Evolutionary conservation across 1,284 basidiomycete genomes (phyloP).

Genomic region (Rhizoctonia solani): DNA sequence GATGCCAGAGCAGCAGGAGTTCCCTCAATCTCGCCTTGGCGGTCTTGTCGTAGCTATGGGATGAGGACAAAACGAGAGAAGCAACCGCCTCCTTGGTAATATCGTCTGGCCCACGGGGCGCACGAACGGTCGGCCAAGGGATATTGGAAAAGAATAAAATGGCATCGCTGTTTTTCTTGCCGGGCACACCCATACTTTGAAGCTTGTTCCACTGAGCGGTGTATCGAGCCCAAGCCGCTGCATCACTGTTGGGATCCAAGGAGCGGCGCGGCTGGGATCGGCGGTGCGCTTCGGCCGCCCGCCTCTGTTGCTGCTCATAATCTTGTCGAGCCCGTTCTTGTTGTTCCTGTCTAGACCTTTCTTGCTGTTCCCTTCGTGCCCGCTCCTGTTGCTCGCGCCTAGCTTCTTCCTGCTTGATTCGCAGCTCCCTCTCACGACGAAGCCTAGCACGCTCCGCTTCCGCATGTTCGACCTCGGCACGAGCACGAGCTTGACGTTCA

Average conservation of each 20-base stretch:
- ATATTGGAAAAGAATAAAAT: constrained; percentile 19
- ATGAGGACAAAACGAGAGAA: not conserved
- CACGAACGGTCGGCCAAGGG: constrained; percentile 27
- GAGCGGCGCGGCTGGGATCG: not conserved
- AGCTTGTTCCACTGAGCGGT: constrained; percentile 15
- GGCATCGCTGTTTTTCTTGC: not conserved
- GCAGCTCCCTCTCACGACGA: constrained; percentile 22
- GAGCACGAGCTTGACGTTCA: constrained; percentile 18
- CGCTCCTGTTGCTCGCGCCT: constrained; percentile 13
- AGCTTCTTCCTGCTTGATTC: constrained; percentile 16
- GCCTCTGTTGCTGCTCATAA: constrained; percentile 16
- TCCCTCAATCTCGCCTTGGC: constrained; percentile 20
- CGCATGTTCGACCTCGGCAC: constrained; percentile 21
- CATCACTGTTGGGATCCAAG: not conserved
- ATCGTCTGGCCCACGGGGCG: constrained; percentile 1
- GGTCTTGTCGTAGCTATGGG: constrained; percentile 4
- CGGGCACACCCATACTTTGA: constrained; percentile 4
- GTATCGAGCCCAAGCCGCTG: constrained; percentile 24
- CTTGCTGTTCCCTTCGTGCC: constrained; percentile 9
- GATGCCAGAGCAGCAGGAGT: constrained; percentile 23
- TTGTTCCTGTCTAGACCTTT: not conserved
- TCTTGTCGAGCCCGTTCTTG: constrained; percentile 16
- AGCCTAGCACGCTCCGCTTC: not conserved
- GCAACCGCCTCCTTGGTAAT: constrained; percentile 23
- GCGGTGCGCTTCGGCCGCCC: not conserved